These are phyloP conservation scores for Vitis rotundifolia DNA, from an alignment of 164 flowering plant genomes.

Conservation along the genomic window DNA sequence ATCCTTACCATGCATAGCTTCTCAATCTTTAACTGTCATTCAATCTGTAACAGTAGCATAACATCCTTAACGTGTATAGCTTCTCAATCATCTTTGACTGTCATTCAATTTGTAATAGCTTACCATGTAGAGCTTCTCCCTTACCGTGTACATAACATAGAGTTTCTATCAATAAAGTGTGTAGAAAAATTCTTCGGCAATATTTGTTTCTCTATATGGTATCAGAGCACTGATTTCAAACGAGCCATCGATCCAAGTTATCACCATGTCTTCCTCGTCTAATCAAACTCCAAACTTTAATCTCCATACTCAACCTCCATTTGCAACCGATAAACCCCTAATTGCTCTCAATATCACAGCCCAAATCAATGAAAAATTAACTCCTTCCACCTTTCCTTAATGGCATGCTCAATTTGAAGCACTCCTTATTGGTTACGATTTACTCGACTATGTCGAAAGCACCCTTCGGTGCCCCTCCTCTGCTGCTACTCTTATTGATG, in stretches of 20 bases:
- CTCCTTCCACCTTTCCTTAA: conserved; percentile 5
- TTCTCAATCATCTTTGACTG: no score
- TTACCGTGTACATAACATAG: no score
- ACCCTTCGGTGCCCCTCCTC: conserved; percentile 1
- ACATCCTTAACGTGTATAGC: no score
- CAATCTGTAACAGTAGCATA: no score
- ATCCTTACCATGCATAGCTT: no score
- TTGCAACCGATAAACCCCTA: background rate
- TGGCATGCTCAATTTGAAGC: background rate
- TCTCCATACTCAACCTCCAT: background rate
- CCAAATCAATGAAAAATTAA: conserved; percentile 5
- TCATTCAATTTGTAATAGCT: no score
- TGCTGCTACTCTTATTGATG: background rate
- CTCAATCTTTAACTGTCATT: no score
- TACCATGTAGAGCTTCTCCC: no score
- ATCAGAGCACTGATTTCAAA: conserved; percentile 7
- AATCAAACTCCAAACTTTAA: conserved; percentile 2
- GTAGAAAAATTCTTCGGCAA: no score
- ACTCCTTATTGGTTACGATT: background rate
- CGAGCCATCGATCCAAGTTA: conserved; percentile 7
- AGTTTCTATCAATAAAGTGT: no score
- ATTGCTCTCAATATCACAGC: conserved; percentile 1
- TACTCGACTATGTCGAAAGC: background rate
- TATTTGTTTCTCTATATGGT: conserved; percentile 1
- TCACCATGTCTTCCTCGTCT: conserved; percentile 1